Evolutionary conservation across 2,329 filamentous ascomycete genomes (phyloP), one percentile per base, ranked within the genome.

Genomic region (Westerdykella ornata): DNA sequence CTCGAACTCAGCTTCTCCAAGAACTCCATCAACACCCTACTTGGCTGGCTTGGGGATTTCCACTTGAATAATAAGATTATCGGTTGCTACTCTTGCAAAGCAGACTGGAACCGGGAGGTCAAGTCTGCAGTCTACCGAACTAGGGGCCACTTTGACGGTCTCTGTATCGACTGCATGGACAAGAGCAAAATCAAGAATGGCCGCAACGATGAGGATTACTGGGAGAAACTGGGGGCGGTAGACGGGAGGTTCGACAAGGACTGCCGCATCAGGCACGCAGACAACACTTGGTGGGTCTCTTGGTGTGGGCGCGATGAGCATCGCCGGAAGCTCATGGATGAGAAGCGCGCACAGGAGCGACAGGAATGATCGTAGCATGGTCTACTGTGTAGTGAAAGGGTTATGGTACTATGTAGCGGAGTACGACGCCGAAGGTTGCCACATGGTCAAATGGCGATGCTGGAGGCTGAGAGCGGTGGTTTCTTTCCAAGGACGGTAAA

Each of bases 121-220:
- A 7, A 9, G 18, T 1, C 7, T 7, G 32, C 41, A 4, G 28
- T 14, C 2, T 8, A 12, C 4, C 39, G 31, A 22, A 38, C 36
- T 13, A n/a, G 1, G 20, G 14, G 22, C 8, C 44, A 49, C 38
- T 65, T 65, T 37, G 44, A 63, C 12, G 62, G 62, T 3, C 31
- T 64, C 17, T 65, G 62, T 28, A 38, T 65, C 4, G 58, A 63
- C 19, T 62, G 61, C 43, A 62, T 60, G 54, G 40, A 54, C 19
- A 29, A 35, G 3, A 50, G 45, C 19, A 45, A 43, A 26, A 41
- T 43, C 7, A 45, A 37, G 43, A 44, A 38, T 13, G 35, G 42
- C 9, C 30, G 35, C 26, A n/a, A 35, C 1, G 46, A 60, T 22
- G 35, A 37, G 1, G 53, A 57, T 15, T 57, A 60, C 37, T 59